Conservation (phyloP, 805 yeast genomes). For the Metschnikowia gruessii region DNA sequence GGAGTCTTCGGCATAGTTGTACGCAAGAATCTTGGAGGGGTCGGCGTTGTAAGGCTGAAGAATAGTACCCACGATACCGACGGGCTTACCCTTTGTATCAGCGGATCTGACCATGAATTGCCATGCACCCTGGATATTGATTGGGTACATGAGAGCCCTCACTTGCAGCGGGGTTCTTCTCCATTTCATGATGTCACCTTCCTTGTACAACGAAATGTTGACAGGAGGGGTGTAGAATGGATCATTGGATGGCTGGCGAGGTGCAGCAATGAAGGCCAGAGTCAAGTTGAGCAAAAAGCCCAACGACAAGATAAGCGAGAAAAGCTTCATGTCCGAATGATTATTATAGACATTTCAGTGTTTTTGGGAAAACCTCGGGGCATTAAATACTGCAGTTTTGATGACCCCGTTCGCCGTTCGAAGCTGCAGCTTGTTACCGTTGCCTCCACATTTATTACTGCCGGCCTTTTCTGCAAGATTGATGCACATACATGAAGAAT, state of each 20-base stretch:
- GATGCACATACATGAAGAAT: no score
- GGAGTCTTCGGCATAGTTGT: slow-evolving; percentile 24
- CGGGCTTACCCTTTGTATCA: slow-evolving; percentile 21
- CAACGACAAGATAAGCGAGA: slow-evolving; percentile 1
- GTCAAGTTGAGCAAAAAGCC: background rate
- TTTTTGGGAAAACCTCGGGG: background rate
- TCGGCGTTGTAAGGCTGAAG: slow-evolving; percentile 26
- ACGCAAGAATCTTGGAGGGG: slow-evolving; percentile 22
- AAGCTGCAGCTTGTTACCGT: no score
- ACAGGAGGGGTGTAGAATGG: slow-evolving; percentile 13
- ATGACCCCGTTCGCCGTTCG: background rate
- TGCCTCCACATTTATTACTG: no score
- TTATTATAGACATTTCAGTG: no score
- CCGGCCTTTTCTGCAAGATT: no score
- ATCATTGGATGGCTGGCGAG: slow-evolving; percentile 9
- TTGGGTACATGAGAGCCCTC: slow-evolving; percentile 10
- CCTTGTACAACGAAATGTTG: slow-evolving; percentile 4
- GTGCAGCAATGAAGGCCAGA: slow-evolving; percentile 2
- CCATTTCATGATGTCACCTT: slow-evolving; percentile 12
- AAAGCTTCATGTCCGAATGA: background rate
- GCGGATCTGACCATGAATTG: slow-evolving; percentile 27
- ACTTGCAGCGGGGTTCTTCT: slow-evolving; percentile 10
- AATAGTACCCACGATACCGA: slow-evolving; percentile 24
- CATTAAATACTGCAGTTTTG: background rate
- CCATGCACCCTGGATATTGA: slow-evolving; percentile 19